Base-by-base conservation (phyloP, 768 basidiomycete species). In the Collybia nuda region DNA sequence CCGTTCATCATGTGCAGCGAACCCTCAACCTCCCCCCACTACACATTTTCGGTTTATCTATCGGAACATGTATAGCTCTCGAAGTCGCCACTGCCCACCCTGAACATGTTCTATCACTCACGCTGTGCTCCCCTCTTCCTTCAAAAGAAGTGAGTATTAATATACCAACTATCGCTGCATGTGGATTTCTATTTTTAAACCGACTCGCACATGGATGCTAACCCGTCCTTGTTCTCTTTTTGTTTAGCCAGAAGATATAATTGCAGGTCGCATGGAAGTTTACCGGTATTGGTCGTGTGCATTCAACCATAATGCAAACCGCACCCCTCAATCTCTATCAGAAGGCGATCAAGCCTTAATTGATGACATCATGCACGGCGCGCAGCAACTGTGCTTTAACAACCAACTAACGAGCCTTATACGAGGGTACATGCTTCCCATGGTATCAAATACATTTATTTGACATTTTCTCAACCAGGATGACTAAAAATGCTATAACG, bases 1-100 rank as follows among this genome's bases (percentile, higher is more conserved):
- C 46, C 26, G 37, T 11, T 24, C 11, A 14, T 42, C 36, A 26
- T 44, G 17, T n/a, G 23, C 47, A 68, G 67, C 61, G 62, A 55
- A 55, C 62, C 11, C 47, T 65, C 38, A 42, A 57, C 23, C 58
- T 68, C 9, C 62, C 67, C 5, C 61, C 63, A 0, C 44, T 62
- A 11, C 64, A 67, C 52, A 48, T 68, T 26, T 65, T 68, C 26
- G 65, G 61, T 5, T 40, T 65, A 3, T 56, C 60, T 1, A 57
- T 67, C 18, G 67, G 67, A 2, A 52, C 61, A 11, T 54, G 57
- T 24, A 54, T 66, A 19, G 60, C 54, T 23, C 49, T 68, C 6
- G 61, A 64, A 41, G 44, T 67, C 35, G 60, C 67, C 7, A 39
- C 55, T 22, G 21, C 35, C 3, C 56, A 60, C 28, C 62, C 65